Evolutionary conservation across 371 early-diverging fungal genomes (phyloP), one percentile per base, ranked within the genome.

Genomic region (Paraphysoderma sedebokerense): DNA sequence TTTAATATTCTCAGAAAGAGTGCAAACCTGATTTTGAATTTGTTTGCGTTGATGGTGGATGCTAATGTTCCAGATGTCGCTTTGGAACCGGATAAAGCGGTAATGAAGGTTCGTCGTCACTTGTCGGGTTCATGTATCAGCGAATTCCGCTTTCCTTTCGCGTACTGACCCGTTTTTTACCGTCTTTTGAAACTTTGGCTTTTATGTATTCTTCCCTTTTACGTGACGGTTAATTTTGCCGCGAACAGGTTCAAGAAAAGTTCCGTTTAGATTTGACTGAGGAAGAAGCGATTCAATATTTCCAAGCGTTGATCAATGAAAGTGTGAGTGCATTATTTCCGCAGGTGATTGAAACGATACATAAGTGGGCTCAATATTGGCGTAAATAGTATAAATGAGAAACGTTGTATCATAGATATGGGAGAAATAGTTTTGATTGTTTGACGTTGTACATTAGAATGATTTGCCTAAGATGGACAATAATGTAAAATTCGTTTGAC

Each of bases 271-370:
- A 92, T 61, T 56, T 97, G 47, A 77, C 78, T 0, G 95, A 97
- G 46, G 95, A 92, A 49, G 89, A 86, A 41, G 92, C 97, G 3
- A 91, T 91, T 54, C 79, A 85, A 45, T 84, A 75, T 60, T 89
- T 96, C 70, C 82, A 89, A 52, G 71, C 72, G 1, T 60, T 92
- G 26, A 91, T 98, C 45, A 81, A 79, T 51, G 97, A 98, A 56
- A 82, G 83, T 59, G 81, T 93, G 17, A 81, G 76, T 50, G 97
- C 97, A 0, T 59, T 95, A 50, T 92, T 98, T 53, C 98, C 98
- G 2, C 93, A 96, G 59, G 83, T 98, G 39, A 87, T 95, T 66
- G 98, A 98, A 57, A 86, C 86, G 3, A 84, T 92, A 12, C 96
- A 95, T 64, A 84, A 81, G 50, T 90, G 85, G 85, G 83, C 88